Conservation (phyloP, 805 yeast genomes). For the Cyberlindnera maclurae region DNA sequence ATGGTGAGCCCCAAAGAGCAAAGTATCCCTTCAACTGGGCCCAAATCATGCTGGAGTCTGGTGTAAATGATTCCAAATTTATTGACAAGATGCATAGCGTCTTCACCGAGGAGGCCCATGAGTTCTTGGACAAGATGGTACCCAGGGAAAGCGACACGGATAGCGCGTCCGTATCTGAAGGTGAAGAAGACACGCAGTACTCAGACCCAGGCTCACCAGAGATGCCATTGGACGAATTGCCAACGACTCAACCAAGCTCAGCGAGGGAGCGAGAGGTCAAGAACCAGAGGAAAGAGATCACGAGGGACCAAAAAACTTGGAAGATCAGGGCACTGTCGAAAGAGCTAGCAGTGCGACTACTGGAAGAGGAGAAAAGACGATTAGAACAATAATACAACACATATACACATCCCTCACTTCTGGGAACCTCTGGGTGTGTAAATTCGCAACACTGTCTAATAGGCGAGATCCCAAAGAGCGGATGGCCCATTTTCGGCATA, state of each 20-base stretch:
- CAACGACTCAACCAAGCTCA: too few relatives aligned
- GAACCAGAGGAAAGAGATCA: too few relatives aligned
- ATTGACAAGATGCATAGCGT: conserved; percentile 1
- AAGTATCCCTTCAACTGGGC: conserved; percentile 20
- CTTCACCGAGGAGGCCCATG: conserved; percentile 60
- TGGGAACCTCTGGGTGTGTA: too few relatives aligned
- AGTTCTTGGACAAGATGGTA: conserved; percentile 62
- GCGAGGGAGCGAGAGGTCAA: too few relatives aligned
- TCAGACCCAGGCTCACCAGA: not conserved
- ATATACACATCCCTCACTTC: not conserved
- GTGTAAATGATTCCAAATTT: not conserved
- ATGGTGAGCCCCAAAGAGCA: conserved; percentile 39
- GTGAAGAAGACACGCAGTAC: conserved; percentile 27
- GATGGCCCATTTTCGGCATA: conserved; percentile 79
- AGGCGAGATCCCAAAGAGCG: conserved; percentile 64
- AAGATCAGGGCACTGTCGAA: not conserved
- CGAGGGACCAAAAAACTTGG: too few relatives aligned
- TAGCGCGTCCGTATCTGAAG: too few relatives aligned
- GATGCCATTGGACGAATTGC: too few relatives aligned
- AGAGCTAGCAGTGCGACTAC: not conserved
- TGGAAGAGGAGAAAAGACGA: not conserved
- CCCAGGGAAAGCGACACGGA: too few relatives aligned
- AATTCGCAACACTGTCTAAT: conserved; percentile 6
- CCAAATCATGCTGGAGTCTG: conserved; percentile 1
- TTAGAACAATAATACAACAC: not conserved